Conservation (phyloP, 371 early-diverging fungal species). For the Circinella umbellata region DNA sequence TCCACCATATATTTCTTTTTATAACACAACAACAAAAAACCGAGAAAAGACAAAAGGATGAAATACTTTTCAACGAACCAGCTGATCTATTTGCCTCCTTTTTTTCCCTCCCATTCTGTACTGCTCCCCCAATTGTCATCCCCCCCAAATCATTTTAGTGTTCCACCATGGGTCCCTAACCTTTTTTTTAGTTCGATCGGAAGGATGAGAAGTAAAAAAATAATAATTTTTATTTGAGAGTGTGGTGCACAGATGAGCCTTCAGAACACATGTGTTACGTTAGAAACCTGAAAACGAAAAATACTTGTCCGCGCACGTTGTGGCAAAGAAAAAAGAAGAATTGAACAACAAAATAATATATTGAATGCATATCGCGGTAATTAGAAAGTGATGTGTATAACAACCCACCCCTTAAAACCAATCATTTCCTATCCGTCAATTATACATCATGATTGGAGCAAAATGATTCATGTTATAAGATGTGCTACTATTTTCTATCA, state of each 20-base stretch:
- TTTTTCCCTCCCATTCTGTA: background rate
- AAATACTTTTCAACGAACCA: background rate
- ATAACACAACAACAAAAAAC: background rate
- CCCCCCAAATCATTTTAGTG: background rate
- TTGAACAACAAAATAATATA: background rate
- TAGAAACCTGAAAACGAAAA: background rate
- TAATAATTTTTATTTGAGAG: background rate
- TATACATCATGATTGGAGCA: background rate
- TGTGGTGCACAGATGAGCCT: conserved; percentile 3
- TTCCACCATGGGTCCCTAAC: no score
- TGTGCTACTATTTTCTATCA: no score
- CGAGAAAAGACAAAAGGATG: no score
- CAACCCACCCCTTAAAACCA: background rate
- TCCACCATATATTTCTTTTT: background rate
- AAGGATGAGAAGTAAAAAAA: background rate
- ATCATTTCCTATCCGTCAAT: conserved; percentile 4
- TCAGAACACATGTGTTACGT: background rate
- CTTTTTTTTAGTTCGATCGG: background rate
- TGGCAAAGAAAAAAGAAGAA: background rate
- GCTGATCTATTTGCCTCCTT: background rate
- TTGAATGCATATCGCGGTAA: background rate
- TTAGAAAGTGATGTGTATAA: background rate
- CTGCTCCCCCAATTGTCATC: background rate
- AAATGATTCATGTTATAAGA: no score
- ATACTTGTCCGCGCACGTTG: conserved; percentile 4